Conservation (phyloP, 1,139 yeast species). For the Protomyces pachydermus region DNA sequence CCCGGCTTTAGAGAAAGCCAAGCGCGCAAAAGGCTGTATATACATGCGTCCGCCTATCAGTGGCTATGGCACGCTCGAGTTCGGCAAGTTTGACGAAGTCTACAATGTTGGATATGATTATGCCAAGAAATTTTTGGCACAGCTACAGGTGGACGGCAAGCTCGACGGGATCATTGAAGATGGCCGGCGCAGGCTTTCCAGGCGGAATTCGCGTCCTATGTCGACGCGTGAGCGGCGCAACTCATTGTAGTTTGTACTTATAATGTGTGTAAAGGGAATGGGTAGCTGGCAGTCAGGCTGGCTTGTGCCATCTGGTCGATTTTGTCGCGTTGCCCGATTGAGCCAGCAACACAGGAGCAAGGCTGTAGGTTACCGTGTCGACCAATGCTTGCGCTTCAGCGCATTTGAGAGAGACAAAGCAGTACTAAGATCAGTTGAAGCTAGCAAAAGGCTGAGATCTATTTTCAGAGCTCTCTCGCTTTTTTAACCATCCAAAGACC, state of each 20-base stretch:
- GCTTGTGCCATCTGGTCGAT: no score
- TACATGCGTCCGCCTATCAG: constrained; percentile 94
- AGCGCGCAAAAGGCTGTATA: constrained; percentile 76
- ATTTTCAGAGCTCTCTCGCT: no score
- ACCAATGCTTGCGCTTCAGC: no score
- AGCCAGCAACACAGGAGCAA: no score
- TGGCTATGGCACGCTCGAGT: constrained; percentile 82
- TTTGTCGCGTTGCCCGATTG: no score
- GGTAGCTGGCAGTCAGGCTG: no score
- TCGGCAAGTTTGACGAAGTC: constrained; percentile 86
- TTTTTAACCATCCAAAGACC: no score
- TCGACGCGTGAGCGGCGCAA: neutral
- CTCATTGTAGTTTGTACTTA: neutral
- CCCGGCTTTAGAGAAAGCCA: constrained; percentile 83
- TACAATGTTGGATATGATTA: constrained; percentile 69
- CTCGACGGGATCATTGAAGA: constrained; percentile 36
- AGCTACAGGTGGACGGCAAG: constrained; percentile 51
- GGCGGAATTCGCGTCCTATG: neutral
- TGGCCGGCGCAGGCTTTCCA: neutral
- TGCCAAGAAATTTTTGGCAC: constrained; percentile 56
- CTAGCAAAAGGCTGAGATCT: no score
- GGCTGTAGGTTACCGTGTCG: no score
- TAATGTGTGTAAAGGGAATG: no score
- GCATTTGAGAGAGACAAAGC: no score
- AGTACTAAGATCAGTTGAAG: no score